Conservation (phyloP, 2,329 filamentous ascomycete species). For the Phaeophleospora eucalypticola region DNA sequence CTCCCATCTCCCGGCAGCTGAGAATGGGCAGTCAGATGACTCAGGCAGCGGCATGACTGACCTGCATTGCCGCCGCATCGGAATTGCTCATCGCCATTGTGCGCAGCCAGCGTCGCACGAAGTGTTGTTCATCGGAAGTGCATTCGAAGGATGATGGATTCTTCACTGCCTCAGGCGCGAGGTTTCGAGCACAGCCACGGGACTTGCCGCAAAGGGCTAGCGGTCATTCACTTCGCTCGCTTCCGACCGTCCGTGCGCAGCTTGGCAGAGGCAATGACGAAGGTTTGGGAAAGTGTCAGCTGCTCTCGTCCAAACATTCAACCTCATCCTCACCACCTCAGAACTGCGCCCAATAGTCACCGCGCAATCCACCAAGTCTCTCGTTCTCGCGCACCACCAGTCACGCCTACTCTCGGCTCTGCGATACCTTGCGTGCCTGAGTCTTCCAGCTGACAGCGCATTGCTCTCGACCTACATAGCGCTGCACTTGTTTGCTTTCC, state of each 20-base stretch:
- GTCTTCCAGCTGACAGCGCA: constrained; percentile 19
- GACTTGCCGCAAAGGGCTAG: no score
- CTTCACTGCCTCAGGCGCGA: no score
- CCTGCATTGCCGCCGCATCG: no score
- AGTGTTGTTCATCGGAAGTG: no score
- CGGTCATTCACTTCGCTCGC: no score
- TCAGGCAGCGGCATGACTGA: no score
- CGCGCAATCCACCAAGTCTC: constrained; percentile 1
- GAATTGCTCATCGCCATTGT: not conserved
- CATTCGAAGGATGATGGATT: no score
- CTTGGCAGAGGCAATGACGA: constrained; percentile 5
- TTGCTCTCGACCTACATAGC: constrained; percentile 12
- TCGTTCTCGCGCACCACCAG: constrained; percentile 8
- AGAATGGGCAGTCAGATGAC: no score
- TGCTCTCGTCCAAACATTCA: not conserved
- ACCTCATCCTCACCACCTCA: no score
- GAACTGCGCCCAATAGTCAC: not conserved
- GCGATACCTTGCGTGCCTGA: constrained; percentile 16
- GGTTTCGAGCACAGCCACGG: no score
- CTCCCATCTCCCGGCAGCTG: no score
- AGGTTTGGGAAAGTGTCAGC: constrained; percentile 2
- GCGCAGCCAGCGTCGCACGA: no score
- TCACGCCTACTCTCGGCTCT: not conserved
- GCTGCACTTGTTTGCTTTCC: constrained; percentile 7
- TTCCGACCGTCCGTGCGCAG: constrained; percentile 1